Evolutionary conservation across 2,329 filamentous ascomycete genomes (phyloP).

Genomic region (Diplocarpon mali): DNA sequence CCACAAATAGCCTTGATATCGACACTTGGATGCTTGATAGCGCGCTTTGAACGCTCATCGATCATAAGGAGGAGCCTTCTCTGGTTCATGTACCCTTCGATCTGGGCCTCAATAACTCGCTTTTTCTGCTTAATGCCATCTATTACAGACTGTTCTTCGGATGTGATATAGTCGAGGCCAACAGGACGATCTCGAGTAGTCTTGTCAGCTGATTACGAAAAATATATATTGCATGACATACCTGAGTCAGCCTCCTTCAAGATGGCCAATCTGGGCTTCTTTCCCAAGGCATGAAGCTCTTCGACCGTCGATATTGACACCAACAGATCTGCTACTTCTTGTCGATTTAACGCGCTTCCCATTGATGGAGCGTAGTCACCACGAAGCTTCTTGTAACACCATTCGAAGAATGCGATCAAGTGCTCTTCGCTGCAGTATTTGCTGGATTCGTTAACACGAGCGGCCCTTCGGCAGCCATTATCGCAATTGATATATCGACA

Average conservation of each 20-base stretch:
- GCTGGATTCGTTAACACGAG: conserved; percentile 22
- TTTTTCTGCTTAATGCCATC: conserved; percentile 16
- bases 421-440: conserved; percentile 27
- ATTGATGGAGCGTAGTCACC: conserved; percentile 19
- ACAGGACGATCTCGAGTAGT: conserved; percentile 13
- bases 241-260: conserved; percentile 19
- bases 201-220: neutral
- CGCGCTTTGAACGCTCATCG: conserved; percentile 16
- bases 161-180: conserved; percentile 21
- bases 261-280: conserved; percentile 22
- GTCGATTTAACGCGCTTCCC: conserved; percentile 21
- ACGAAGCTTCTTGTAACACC: conserved; percentile 13
- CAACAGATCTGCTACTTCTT: conserved; percentile 19
- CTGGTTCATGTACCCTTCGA: conserved; percentile 15
- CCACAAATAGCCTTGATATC: conserved; percentile 22
- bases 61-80: conserved; percentile 21
- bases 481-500: conserved; percentile 22
- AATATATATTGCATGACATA: conserved; percentile 10
- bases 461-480: conserved; percentile 21
- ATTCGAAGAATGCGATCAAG: conserved; percentile 15
- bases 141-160: conserved; percentile 19
- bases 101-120: conserved; percentile 10
- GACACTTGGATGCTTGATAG: conserved; percentile 14
- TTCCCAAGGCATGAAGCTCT: conserved; percentile 21
- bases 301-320: conserved; percentile 9